phyloP scores from a whole-genome alignment of 2,329 filamentous ascomycete species.

The Exophiala calicioides region DNA sequence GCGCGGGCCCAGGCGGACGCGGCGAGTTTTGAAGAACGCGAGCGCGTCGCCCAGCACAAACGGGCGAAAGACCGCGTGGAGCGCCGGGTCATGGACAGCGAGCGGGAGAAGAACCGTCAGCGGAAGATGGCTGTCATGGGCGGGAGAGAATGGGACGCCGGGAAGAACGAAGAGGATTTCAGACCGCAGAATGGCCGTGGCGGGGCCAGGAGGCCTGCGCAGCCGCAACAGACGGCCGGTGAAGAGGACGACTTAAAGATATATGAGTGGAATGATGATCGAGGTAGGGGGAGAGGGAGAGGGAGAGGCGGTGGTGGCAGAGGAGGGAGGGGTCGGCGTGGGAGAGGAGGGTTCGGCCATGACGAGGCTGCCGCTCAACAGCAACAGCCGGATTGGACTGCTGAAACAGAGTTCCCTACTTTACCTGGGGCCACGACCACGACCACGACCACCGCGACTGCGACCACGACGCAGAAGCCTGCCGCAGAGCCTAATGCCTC shows the following conservation, averaged over 20 bases:
- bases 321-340: constrained; percentile 17
- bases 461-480: constrained; percentile 1
- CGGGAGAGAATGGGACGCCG: constrained; percentile 63
- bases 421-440: constrained; percentile 17
- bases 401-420: constrained; percentile 30
- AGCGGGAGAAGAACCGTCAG: constrained; percentile 61
- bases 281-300: constrained; percentile 22
- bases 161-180: constrained; percentile 60
- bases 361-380: constrained; percentile 2
- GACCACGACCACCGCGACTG: not conserved
- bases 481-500: constrained; percentile 1
- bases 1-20: constrained; percentile 68
- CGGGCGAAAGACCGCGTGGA: constrained; percentile 53
- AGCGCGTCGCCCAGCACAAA: constrained; percentile 59
- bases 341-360: constrained; percentile 4
- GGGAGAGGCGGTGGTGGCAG: constrained; percentile 18
- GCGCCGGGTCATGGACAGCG: constrained; percentile 61
- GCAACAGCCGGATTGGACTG: constrained; percentile 21
- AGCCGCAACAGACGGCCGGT: constrained; percentile 8
- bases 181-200: constrained; percentile 29
- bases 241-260: constrained; percentile 28
- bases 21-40: constrained; percentile 64
- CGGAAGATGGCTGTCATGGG: constrained; percentile 60
- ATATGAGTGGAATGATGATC: constrained; percentile 30
- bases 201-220: constrained; percentile 13